Percentiles rank a stretch among this genome's conserved stretches.
These are phyloP conservation scores for Vitis hybrid DNA, from an alignment of 177 flowering plant species.

Conservation along the genomic window DNA sequence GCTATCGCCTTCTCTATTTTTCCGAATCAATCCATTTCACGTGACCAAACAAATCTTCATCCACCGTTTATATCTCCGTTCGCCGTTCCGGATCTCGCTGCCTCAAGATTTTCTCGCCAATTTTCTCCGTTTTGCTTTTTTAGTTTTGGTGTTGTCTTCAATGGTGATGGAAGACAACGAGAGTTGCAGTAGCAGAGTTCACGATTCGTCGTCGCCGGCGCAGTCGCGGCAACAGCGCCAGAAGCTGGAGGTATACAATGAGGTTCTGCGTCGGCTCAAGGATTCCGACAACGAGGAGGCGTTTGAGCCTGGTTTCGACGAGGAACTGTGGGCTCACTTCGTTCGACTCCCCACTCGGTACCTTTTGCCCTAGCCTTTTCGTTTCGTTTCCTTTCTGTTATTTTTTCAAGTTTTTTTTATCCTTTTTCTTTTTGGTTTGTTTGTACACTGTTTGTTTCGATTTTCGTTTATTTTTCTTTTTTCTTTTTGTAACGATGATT, in stretches of 20 bases:
- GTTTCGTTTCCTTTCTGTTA: neutral
- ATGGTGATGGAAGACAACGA: slow-evolving; percentile 60
- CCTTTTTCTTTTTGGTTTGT: neutral
- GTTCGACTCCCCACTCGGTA: slow-evolving; percentile 61
- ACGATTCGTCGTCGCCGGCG: slow-evolving; percentile 28
- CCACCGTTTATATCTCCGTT: too few species aligned
- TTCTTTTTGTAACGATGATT: neutral
- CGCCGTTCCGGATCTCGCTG: too few species aligned
- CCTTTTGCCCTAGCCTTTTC: slow-evolving; percentile 6
- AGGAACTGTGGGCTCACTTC: slow-evolving; percentile 66
- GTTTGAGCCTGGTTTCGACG: slow-evolving; percentile 45
- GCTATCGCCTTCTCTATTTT: neutral
- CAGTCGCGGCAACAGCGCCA: slow-evolving; percentile 33
- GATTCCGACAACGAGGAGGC: slow-evolving; percentile 38
- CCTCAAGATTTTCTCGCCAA: neutral
- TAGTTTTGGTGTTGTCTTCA: neutral
- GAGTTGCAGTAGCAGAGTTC: slow-evolving; percentile 52
- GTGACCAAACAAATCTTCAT: slow-evolving; percentile 2
- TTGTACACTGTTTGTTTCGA: neutral
- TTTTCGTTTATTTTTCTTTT: slow-evolving; percentile 3
- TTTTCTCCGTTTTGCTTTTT: neutral
- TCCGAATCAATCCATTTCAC: slow-evolving; percentile 6
- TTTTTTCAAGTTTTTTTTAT: neutral
- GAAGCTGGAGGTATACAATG: slow-evolving; percentile 54
- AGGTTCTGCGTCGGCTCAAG: slow-evolving; percentile 51